Evolutionary conservation across 2,329 filamentous ascomycete genomes (phyloP).

Genomic region (Scopulariopsis brevicaulis): DNA sequence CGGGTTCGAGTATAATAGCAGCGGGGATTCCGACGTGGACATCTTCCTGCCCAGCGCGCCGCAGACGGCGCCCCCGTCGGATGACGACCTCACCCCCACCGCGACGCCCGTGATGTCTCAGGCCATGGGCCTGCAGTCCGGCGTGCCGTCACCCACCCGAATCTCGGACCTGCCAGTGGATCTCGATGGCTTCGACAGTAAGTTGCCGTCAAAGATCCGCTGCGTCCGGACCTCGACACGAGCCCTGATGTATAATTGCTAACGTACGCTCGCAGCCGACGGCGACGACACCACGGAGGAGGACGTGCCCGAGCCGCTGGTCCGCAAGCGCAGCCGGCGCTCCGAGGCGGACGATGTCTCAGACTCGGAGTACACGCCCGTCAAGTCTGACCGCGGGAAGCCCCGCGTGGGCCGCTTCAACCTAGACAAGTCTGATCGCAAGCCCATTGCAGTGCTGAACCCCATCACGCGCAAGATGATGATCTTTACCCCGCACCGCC

Average conservation of each 20-base stretch:
- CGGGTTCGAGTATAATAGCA: slow-evolving; percentile 25
- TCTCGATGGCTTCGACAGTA: slow-evolving; percentile 48
- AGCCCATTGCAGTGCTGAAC: slow-evolving; percentile 47
- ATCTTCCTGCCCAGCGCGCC: slow-evolving; percentile 22
- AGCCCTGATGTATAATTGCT: background rate
- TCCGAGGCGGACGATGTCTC: slow-evolving; percentile 20
- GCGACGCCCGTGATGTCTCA: slow-evolving; percentile 22
- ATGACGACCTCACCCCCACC: slow-evolving; percentile 26
- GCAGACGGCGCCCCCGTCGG: slow-evolving; percentile 6
- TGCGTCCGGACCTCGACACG: background rate
- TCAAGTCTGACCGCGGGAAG: slow-evolving; percentile 35
- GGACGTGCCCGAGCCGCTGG: slow-evolving; percentile 37
- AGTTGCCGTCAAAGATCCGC: slow-evolving; percentile 20
- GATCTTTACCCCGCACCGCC: slow-evolving; percentile 46
- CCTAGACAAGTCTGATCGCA: slow-evolving; percentile 39
- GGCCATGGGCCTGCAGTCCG: slow-evolving; percentile 8
- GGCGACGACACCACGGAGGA: slow-evolving; percentile 49
- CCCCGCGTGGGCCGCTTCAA: slow-evolving; percentile 44
- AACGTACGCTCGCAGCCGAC: slow-evolving; percentile 30
- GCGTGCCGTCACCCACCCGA: slow-evolving; percentile 15
- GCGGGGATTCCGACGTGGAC: slow-evolving; percentile 28
- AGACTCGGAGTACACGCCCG: slow-evolving; percentile 33
- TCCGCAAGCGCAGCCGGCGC: slow-evolving; percentile 34
- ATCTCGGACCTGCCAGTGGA: slow-evolving; percentile 26
- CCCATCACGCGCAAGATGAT: slow-evolving; percentile 49